Conservation (phyloP, 495 filamentous ascomycete species). For the Staphylotrichum tortipilum region DNA sequence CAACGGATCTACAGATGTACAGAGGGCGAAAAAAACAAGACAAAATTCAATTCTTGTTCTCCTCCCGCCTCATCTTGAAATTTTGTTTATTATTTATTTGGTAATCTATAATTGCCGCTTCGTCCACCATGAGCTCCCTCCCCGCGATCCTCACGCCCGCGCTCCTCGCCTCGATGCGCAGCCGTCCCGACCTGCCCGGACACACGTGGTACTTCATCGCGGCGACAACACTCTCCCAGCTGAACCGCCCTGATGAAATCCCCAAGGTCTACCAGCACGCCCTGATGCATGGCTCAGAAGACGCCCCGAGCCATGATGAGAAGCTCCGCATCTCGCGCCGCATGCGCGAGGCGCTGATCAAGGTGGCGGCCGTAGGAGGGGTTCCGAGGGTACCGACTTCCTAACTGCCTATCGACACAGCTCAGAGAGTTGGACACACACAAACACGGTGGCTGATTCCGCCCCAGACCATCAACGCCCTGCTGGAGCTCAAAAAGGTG, state of each 20-base stretch:
- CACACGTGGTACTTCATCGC: conserved; percentile 47
- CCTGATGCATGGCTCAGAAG: conserved; percentile 23
- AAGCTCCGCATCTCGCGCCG: conserved; percentile 37
- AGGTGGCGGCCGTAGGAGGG: conserved; percentile 42
- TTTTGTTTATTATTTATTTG: too few species aligned
- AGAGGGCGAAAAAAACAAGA: too few species aligned
- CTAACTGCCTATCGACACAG: too few species aligned
- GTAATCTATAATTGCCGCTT: too few species aligned
- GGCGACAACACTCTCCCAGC: conserved; percentile 40
- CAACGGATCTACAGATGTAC: too few species aligned
- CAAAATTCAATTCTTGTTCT: too few species aligned
- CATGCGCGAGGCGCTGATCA: conserved; percentile 48
- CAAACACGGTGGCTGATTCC: background rate
- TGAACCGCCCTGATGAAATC: conserved; percentile 49
- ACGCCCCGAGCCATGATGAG: conserved; percentile 28
- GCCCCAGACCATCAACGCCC: conserved; percentile 43
- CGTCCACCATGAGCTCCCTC: conserved; percentile 10
- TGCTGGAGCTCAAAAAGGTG: conserved; percentile 38
- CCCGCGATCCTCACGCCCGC: conserved; percentile 27
- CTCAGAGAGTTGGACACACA: background rate
- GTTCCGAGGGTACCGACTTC: conserved; percentile 43
- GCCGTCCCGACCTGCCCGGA: conserved; percentile 35
- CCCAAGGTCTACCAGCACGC: conserved; percentile 39
- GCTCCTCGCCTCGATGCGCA: conserved; percentile 39
- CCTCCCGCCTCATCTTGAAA: too few species aligned